Evolutionary conservation across 2,329 filamentous ascomycete genomes (phyloP).

Genomic region (Ceratocystiopsis brevicomis): DNA sequence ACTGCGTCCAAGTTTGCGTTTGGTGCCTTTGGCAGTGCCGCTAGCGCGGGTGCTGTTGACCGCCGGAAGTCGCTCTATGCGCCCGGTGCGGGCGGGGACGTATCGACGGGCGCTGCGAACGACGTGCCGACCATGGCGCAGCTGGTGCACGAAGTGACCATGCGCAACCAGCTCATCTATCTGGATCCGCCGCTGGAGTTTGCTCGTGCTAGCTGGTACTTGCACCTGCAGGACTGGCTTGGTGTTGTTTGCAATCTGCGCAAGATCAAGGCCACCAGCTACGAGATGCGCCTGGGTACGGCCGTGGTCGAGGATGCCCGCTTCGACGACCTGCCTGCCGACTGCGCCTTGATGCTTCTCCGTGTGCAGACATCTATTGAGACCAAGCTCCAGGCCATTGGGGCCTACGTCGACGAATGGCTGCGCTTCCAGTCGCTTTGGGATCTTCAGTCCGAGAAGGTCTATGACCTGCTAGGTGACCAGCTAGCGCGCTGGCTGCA

Average conservation of each 20-base stretch:
- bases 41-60: constrained; percentile 12
- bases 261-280: constrained; percentile 86
- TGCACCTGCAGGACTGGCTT: constrained; percentile 84
- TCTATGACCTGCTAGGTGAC: constrained; percentile 81
- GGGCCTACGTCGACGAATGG: constrained; percentile 90
- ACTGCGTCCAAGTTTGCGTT: constrained; percentile 5
- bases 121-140: constrained; percentile 48
- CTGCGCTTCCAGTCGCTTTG: constrained; percentile 95
- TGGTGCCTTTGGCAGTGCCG: neutral
- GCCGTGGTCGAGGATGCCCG: constrained; percentile 44
- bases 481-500: constrained; percentile 87
- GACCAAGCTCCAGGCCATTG: constrained; percentile 60
- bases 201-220: constrained; percentile 82
- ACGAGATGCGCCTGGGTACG: constrained; percentile 70
- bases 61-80: constrained; percentile 24
- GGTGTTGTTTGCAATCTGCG: constrained; percentile 80
- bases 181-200: constrained; percentile 85
- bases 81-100: constrained; percentile 12
- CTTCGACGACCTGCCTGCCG: constrained; percentile 69
- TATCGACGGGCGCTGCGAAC: constrained; percentile 18
- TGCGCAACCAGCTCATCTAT: constrained; percentile 96
- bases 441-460: constrained; percentile 91
- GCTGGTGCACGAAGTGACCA: constrained; percentile 79
- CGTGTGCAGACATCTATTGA: constrained; percentile 72
- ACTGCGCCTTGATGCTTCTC: constrained; percentile 62